phyloP scores from a whole-genome alignment of 1,139 yeast species.

The Scheffersomyces insectosa region DNA sequence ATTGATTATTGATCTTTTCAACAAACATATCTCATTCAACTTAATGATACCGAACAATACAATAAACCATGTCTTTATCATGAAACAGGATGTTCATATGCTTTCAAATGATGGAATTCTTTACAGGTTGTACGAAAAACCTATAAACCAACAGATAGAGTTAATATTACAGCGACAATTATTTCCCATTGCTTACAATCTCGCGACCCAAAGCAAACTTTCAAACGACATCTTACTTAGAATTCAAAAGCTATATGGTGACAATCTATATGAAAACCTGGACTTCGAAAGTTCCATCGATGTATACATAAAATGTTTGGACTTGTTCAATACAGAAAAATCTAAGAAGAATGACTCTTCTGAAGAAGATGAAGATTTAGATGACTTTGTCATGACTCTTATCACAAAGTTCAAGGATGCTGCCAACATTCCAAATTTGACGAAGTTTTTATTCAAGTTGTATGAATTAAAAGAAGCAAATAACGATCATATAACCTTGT shows the following conservation, averaged over 20 bases:
- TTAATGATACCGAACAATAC: constrained; percentile 67
- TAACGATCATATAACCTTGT: constrained; percentile 77
- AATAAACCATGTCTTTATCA: constrained; percentile 50
- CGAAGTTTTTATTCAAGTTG: constrained; percentile 62
- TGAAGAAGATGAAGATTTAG: constrained; percentile 23
- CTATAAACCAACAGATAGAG: constrained; percentile 66
- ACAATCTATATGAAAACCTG: constrained; percentile 64
- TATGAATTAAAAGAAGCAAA: constrained; percentile 55
- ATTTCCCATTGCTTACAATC: constrained; percentile 68
- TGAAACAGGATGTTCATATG: constrained; percentile 59
- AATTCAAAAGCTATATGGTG: constrained; percentile 71
- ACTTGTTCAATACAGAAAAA: constrained; percentile 13
- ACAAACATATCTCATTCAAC: constrained; percentile 71
- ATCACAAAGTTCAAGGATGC: constrained; percentile 84
- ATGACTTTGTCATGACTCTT: constrained; percentile 70
- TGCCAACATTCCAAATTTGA: constrained; percentile 67
- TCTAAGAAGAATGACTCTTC: constrained; percentile 4
- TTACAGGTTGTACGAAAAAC: constrained; percentile 66
- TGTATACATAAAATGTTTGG: constrained; percentile 55
- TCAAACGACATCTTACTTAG: constrained; percentile 41
- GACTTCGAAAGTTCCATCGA: constrained; percentile 69
- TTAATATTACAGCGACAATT: constrained; percentile 69
- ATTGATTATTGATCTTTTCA: constrained; percentile 63
- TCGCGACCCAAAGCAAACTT: constrained; percentile 55
- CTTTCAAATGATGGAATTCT: constrained; percentile 77